Evolutionary conservation across 139 green algal genomes (phyloP).

Genomic region (Raphidocelis subcapitata): DNA sequence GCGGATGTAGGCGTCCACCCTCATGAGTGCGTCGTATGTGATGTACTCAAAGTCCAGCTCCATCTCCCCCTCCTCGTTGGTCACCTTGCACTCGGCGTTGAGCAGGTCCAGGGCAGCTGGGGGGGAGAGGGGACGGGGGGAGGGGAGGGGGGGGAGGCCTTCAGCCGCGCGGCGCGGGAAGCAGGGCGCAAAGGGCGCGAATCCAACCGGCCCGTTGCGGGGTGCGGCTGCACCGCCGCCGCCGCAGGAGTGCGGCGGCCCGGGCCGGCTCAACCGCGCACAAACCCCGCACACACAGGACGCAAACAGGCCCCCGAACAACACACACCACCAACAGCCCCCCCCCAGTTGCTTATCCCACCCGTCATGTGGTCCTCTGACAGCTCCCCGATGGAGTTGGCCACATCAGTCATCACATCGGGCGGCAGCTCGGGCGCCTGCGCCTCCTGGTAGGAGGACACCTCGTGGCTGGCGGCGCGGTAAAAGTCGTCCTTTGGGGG

Average conservation of each 20-base stretch:
- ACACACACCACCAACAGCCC: not conserved
- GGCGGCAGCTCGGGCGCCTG: constrained; percentile 12
- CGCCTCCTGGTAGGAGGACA: constrained; percentile 19
- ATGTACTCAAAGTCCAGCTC: constrained; percentile 29
- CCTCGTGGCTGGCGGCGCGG: constrained; percentile 14
- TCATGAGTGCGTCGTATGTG: not conserved
- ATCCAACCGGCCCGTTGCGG: too few relatives aligned
- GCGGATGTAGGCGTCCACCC: constrained; percentile 29
- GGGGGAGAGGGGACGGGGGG: not conserved
- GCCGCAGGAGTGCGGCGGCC: too few relatives aligned
- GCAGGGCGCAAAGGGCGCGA: too few relatives aligned
- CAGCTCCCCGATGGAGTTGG: constrained; percentile 9
- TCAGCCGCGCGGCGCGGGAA: too few relatives aligned
- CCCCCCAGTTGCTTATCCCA: not conserved
- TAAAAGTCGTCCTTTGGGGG: constrained; percentile 8
- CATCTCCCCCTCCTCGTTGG: constrained; percentile 22
- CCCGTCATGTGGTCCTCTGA: constrained; percentile 8
- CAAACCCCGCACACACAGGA: too few relatives aligned
- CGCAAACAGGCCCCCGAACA: too few relatives aligned
- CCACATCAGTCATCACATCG: constrained; percentile 17
- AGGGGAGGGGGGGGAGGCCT: too few relatives aligned
- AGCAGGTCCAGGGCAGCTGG: constrained; percentile 21
- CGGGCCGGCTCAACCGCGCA: too few relatives aligned
- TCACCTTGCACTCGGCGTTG: constrained; percentile 18
- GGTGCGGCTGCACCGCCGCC: too few relatives aligned